These are phyloP conservation scores for Aspergillus niger DNA, from an alignment of 2,329 filamentous ascomycete species.

Conservation along the genomic window DNA sequence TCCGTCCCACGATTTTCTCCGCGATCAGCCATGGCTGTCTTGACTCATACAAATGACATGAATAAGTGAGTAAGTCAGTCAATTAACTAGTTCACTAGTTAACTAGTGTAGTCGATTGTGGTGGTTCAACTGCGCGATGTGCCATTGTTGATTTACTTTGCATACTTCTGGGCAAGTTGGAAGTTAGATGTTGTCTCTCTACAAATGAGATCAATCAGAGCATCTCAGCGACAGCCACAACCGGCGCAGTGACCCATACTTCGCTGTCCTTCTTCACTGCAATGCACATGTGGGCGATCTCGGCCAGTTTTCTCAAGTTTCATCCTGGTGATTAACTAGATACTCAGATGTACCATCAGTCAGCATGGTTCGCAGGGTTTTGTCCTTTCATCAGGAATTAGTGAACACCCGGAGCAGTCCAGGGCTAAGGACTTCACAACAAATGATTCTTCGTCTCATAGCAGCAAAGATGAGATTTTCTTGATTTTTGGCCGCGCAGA, in stretches of 20 bases:
- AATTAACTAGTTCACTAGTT: too few species aligned
- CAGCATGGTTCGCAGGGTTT: neutral
- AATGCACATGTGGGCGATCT: neutral
- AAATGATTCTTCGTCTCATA: neutral
- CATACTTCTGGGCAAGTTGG: neutral
- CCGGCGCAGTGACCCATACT: neutral
- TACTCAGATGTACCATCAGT: neutral
- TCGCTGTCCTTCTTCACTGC: neutral
- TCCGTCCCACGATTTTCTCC: conserved; percentile 13
- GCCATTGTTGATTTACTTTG: too few species aligned
- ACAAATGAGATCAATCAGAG: neutral
- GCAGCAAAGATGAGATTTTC: neutral
- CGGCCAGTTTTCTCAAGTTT: neutral
- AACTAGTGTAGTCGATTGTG: too few species aligned
- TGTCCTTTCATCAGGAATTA: neutral
- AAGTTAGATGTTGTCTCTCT: neutral
- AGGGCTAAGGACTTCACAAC: neutral
- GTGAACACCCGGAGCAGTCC: neutral
- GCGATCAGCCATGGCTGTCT: neutral
- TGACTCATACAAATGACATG: conserved; percentile 1
- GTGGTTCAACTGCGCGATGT: too few species aligned
- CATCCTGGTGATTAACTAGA: neutral
- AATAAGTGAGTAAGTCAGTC: too few species aligned
- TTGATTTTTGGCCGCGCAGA: neutral
- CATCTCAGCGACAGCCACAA: neutral